Evolutionary conservation across 768 basidiomycete genomes (phyloP).

Genomic region (Podaxis carcinomalis): DNA sequence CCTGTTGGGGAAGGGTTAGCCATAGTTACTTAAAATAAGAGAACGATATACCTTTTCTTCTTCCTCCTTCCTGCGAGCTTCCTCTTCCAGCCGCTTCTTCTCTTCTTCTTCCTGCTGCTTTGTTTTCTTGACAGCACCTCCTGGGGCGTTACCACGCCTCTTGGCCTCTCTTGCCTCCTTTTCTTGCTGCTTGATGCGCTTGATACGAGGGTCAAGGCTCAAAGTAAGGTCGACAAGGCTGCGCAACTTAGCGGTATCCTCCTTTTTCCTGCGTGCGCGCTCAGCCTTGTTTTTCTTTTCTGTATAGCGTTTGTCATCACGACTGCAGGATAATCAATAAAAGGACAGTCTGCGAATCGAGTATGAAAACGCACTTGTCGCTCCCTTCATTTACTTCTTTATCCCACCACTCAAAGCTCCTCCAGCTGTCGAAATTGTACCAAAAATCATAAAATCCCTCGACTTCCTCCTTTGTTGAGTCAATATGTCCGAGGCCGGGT

Average conservation of each 20-base stretch:
- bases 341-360: background rate
- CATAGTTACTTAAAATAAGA: background rate
- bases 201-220: constrained; percentile 88
- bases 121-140: constrained; percentile 57
- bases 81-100: constrained; percentile 66
- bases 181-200: constrained; percentile 93
- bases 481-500: constrained; percentile 67
- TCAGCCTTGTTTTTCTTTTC: constrained; percentile 99
- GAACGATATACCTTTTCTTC: constrained; percentile 66
- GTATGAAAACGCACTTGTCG: constrained; percentile 61
- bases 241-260: constrained; percentile 89
- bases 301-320: constrained; percentile 97
- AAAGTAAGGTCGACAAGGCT: constrained; percentile 84
- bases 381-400: constrained; percentile 99
- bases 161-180: constrained; percentile 93
- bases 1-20: constrained; percentile 23
- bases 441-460: constrained; percentile 97
- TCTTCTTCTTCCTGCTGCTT: constrained; percentile 75
- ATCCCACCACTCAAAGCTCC: constrained; percentile 96
- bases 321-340: constrained; percentile 39
- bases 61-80: constrained; percentile 76
- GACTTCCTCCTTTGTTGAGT: constrained; percentile 76
- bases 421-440: constrained; percentile 99
- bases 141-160: constrained; percentile 51
- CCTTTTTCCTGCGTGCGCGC: constrained; percentile 94